phyloP scores from a whole-genome alignment of 495 filamentous ascomycete genomes.

The Podospora pseudocomata region DNA sequence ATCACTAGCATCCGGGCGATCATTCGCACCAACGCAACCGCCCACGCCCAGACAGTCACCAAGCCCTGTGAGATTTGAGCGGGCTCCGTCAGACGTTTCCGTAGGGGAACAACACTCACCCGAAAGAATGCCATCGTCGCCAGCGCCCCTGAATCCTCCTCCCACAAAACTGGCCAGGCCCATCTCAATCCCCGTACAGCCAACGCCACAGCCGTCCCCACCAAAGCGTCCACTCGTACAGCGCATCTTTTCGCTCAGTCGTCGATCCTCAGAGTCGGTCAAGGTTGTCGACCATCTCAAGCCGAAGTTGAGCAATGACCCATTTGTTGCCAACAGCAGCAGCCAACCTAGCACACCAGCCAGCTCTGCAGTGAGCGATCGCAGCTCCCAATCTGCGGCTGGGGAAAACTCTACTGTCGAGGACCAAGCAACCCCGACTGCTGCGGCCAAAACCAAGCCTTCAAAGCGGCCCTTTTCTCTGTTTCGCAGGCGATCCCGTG shows the following conservation, averaged over 20 bases:
- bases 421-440: not conserved
- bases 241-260: conserved; percentile 23
- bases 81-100: not conserved
- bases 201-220: conserved; percentile 16
- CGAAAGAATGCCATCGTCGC: not conserved
- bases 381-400: not conserved
- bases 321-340: conserved; percentile 1
- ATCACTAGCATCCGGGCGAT: not conserved
- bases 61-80: conserved; percentile 10
- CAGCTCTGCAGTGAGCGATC: conserved; percentile 8
- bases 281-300: conserved; percentile 14
- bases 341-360: conserved; percentile 11
- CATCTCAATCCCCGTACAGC: not conserved
- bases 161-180: not conserved
- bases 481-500: conserved; percentile 14
- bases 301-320: not conserved
- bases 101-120: conserved; percentile 9
- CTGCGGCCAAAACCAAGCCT: conserved; percentile 13
- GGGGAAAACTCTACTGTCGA: not conserved
- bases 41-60: not conserved
- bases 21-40: not conserved
- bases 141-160: not conserved
- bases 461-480: conserved; percentile 24
- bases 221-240: conserved; percentile 14
- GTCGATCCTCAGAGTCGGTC: conserved; percentile 19